Conservation (phyloP, 345 rosid species). For the Angophora floribunda region DNA sequence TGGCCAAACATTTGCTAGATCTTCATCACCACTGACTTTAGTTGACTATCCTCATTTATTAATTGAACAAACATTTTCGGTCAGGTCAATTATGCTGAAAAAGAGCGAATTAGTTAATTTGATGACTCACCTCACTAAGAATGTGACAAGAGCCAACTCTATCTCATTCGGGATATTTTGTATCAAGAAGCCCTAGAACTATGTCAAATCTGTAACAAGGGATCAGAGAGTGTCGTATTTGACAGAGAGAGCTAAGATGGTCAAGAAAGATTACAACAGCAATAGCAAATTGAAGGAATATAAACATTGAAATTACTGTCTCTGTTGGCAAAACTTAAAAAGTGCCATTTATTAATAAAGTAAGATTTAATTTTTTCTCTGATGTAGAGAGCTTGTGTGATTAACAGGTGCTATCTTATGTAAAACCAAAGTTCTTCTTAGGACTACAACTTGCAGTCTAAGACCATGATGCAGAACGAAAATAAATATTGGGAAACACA, state of each 20-base stretch:
- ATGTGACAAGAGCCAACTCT: slow-evolving; percentile 89
- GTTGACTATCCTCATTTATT: slow-evolving; percentile 31
- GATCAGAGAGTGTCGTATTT: slow-evolving; percentile 86
- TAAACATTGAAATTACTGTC: background rate
- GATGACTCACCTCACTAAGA: slow-evolving; percentile 51
- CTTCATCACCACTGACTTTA: slow-evolving; percentile 28
- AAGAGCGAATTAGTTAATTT: background rate
- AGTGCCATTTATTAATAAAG: background rate
- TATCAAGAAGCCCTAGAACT: slow-evolving; percentile 78
- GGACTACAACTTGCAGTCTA: background rate
- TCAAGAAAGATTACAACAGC: slow-evolving; percentile 31
- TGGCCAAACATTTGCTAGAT: slow-evolving; percentile 48
- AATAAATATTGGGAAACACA: slow-evolving; percentile 55
- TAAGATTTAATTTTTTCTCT: background rate
- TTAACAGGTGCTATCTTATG: background rate
- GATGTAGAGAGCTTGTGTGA: background rate
- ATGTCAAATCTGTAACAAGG: slow-evolving; percentile 86
- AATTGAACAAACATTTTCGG: background rate
- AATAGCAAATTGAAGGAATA: background rate
- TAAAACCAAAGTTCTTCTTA: background rate
- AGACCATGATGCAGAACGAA: background rate
- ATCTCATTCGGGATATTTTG: slow-evolving; percentile 96
- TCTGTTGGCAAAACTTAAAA: background rate
- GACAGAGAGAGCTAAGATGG: slow-evolving; percentile 68
- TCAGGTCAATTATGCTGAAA: background rate